A percentile compares a stretch with the other conserved stretches of the same genome.
Evolutionary conservation across 352 stramenopile species (phyloP).

Genomic region (Pythium sukuiense): DNA sequence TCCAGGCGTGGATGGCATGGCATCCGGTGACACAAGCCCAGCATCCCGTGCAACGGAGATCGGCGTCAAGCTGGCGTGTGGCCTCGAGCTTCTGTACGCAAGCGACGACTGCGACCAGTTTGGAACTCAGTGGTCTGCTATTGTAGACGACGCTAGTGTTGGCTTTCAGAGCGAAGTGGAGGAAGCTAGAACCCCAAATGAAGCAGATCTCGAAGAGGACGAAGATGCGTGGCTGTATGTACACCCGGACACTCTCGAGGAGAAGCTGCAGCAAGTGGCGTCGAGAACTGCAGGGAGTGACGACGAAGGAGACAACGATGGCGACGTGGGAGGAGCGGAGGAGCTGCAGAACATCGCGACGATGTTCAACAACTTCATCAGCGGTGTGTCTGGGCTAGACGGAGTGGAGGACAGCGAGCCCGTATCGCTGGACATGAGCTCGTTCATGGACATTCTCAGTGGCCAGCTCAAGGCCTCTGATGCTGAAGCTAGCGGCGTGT

Average conservation of each 20-base stretch:
- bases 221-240: slow-evolving; percentile 82
- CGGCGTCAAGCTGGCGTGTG: slow-evolving; percentile 76
- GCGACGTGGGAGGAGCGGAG: slow-evolving; percentile 41
- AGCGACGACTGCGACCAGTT: slow-evolving; percentile 46
- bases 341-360: slow-evolving; percentile 67
- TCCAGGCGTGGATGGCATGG: neutral
- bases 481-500: neutral
- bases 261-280: slow-evolving; percentile 41
- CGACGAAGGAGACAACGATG: neutral
- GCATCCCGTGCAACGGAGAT: slow-evolving; percentile 49
- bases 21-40: slow-evolving; percentile 10
- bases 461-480: slow-evolving; percentile 7
- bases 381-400: slow-evolving; percentile 57
- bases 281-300: neutral
- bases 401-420: slow-evolving; percentile 57
- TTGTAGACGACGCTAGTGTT: slow-evolving; percentile 39
- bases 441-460: slow-evolving; percentile 70
- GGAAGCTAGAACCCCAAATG: neutral
- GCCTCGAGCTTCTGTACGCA: slow-evolving; percentile 69
- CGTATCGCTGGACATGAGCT: slow-evolving; percentile 66
- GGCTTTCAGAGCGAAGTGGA: neutral
- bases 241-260: slow-evolving; percentile 71
- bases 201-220: slow-evolving; percentile 38
- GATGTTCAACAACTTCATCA: slow-evolving; percentile 80
- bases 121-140: slow-evolving; percentile 34